Evolutionary conservation across 1,284 basidiomycete genomes (phyloP), one percentile per base, ranked within the genome.

Genomic region (Irpex rosettiformis): DNA sequence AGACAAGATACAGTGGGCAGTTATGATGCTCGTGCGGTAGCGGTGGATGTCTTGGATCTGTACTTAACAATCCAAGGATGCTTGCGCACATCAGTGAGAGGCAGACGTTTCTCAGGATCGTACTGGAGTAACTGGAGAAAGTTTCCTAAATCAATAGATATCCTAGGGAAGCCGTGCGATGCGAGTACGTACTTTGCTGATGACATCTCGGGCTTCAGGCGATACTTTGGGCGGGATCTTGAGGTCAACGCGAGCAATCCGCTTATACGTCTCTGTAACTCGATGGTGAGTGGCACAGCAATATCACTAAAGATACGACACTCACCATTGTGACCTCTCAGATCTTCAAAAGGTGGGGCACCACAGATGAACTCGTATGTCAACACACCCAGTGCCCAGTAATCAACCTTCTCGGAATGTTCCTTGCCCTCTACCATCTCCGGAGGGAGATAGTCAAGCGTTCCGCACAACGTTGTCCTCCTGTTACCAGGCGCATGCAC

Each of bases 331-430:
- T 87, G 83, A 30, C 91, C 91, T 58, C 74, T 82, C 58, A 91
- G 74, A 70, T 96, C 93, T 69, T 99, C 97, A 65, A 99, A 99
- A 0, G 97, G 97, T 3, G 97, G 95, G 8, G 83, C 83, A 1
- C 97, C 97, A 59, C 89, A 85, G 57, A 98, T 75, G 72, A 99
- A 99, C 73, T 99, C 97, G 72, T 94, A 99, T 1, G 89, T 92
- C 59, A 99, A 79, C 3, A 99, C 96, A 45, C 97, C 97, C 8
- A 99, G 78, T 0, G 97, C 96, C 97, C 97, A 99, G 55, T 96
- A 83, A 68, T 99, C 97, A 30, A 97, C 95, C 67, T 88, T 89
- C 69, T 94, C 92, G 49, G 82, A 88, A 68, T 97, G 94, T 61
- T 89, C 89, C 63, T 82, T 88, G 0, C 89, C 89, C 67, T 98